phyloP scores from a whole-genome alignment of 352 stramenopile species.

The Globisporangium nodosum region DNA sequence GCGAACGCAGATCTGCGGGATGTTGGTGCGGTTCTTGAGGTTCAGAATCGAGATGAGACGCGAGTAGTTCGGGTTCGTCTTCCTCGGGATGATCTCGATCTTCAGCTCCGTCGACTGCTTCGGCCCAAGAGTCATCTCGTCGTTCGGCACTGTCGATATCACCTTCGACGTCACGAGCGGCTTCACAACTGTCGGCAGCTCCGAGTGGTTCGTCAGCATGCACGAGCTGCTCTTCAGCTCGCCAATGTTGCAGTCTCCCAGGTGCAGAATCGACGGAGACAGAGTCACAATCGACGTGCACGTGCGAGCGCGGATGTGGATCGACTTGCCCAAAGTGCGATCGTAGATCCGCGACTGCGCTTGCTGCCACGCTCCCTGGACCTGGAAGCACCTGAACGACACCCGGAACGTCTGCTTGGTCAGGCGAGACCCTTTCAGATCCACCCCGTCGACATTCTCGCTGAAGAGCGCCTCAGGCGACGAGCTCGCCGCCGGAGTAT shows the following conservation, averaged over 20 bases:
- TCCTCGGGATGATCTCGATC: constrained; percentile 87
- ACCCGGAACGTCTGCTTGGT: constrained; percentile 87
- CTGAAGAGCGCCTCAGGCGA: constrained; percentile 33
- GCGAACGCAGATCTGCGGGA: constrained; percentile 80
- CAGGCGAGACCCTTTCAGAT: constrained; percentile 75
- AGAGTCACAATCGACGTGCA: constrained; percentile 87
- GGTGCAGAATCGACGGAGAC: constrained; percentile 76
- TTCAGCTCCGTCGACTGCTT: constrained; percentile 87
- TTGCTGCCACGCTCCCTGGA: constrained; percentile 85
- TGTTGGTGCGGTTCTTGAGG: constrained; percentile 84
- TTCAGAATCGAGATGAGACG: constrained; percentile 85
- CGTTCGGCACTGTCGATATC: constrained; percentile 85
- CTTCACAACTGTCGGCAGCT: constrained; percentile 82
- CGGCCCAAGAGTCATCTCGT: constrained; percentile 80
- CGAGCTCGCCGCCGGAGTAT: constrained; percentile 44
- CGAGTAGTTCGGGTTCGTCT: constrained; percentile 88
- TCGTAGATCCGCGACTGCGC: constrained; percentile 82
- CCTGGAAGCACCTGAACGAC: constrained; percentile 82
- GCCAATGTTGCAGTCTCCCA: constrained; percentile 88
- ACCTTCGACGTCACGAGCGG: constrained; percentile 86
- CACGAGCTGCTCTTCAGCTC: constrained; percentile 84
- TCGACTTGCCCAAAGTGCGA: constrained; percentile 78
- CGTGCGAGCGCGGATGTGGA: constrained; percentile 79
- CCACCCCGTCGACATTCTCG: constrained; percentile 49
- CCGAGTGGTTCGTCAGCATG: constrained; percentile 87